Evolutionary conservation across 805 yeast genomes (phyloP), one percentile per base, ranked within the genome.

Genomic region (Suhomyces emberorum): DNA sequence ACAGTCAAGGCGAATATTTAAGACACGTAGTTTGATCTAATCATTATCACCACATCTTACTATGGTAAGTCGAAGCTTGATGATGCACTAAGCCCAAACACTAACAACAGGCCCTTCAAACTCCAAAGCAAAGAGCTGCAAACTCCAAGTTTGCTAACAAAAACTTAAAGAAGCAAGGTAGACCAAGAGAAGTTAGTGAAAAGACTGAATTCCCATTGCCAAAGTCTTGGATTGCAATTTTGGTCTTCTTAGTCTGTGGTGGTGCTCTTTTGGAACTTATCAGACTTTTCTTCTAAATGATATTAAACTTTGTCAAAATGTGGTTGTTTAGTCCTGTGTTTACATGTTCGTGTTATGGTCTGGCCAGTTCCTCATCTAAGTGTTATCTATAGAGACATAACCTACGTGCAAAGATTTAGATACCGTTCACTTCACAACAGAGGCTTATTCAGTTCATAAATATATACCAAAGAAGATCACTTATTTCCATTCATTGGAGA

Each of bases 61-160:
- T n/a, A n/a, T n/a, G n/a, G n/a, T n/a, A n/a, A n/a, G n/a, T n/a
- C n/a, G n/a, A n/a, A n/a, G n/a, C n/a, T n/a, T n/a, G n/a, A n/a
- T n/a, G n/a, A n/a, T n/a, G n/a, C n/a, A n/a, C n/a, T n/a, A n/a
- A n/a, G n/a, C n/a, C n/a, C n/a, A n/a, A n/a, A n/a, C n/a, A n/a
- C n/a, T n/a, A n/a, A n/a, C n/a, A 15, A 18, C 36, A 70, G 89
- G 86, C 85, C 44, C 53, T 70, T 21, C 96, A 88, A 72, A 83
- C 96, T 16, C 89, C 93, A 39, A 80, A 76, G 52, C 96, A 89
- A 66, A 82, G 89, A 64, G 70, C 76, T 37, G 96, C 95, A n/a
- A 89, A 89, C 61, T 76, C 75, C 52, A 85, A 81, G 58, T 91
- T 80, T 60, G 87, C 84, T 51, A 84, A 81, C 61, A 74, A 70